Percentiles rank a stretch among this genome's conserved stretches.
Evolutionary conservation across 129 eudicot genomes (phyloP).

Genomic region (Logfia minima): DNA sequence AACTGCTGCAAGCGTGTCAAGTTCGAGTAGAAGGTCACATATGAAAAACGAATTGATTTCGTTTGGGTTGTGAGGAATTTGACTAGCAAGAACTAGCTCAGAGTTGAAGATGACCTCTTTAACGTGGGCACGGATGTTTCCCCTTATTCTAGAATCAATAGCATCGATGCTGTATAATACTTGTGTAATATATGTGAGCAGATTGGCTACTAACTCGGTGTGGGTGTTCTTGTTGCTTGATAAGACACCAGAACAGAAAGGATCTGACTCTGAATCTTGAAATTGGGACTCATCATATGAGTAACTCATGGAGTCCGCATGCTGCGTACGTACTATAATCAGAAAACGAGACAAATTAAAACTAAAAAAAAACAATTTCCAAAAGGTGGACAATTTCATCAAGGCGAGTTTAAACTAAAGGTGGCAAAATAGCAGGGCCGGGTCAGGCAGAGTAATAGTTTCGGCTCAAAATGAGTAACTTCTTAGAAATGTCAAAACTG

Average conservation of each 20-base stretch:
- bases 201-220: background rate
- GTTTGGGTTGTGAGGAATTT: conserved; percentile 4
- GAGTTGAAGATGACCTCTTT: background rate
- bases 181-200: background rate
- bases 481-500: background rate
- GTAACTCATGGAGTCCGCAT: background rate
- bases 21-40: background rate
- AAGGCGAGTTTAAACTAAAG: no score
- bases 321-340: background rate
- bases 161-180: background rate
- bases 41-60: background rate
- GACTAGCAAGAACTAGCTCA: background rate
- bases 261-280: background rate
- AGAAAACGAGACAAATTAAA: background rate
- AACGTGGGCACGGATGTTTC: background rate
- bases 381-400: no score
- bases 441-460: no score
- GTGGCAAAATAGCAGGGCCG: no score
- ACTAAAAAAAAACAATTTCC: background rate
- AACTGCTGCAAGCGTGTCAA: background rate
- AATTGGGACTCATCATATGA: background rate
- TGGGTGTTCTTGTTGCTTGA: background rate
- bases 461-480: background rate
- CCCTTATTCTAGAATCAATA: conserved; percentile 35
- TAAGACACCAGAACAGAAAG: background rate